Conservation (phyloP, 2,329 filamentous ascomycete species). For the Cordyceps sp. region DNA sequence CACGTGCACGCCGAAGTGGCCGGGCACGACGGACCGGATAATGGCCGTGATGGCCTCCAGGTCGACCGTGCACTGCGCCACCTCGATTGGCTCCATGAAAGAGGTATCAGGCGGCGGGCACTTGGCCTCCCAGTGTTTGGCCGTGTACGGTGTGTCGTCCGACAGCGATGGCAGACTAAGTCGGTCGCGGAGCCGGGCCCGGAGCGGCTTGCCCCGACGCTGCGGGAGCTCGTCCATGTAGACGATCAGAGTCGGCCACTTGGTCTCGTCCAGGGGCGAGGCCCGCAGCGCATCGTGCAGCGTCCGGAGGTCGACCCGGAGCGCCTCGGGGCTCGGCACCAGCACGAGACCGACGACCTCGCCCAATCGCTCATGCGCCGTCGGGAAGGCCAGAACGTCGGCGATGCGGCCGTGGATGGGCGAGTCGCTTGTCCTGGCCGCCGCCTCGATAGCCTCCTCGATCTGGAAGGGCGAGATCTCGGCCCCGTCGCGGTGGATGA, state of each 20-base stretch:
- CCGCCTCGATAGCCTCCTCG: constrained; percentile 29
- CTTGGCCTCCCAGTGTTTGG: constrained; percentile 26
- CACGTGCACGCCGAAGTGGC: constrained; percentile 17
- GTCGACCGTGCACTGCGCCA: constrained; percentile 14
- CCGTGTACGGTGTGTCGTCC: constrained; percentile 20
- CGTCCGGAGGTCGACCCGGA: constrained; percentile 26
- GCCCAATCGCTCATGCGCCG: constrained; percentile 28
- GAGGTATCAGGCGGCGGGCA: constrained; percentile 28
- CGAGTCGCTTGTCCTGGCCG: constrained; percentile 20
- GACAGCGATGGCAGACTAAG: constrained; percentile 22
- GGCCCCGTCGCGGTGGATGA: constrained; percentile 34
- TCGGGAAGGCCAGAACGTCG: constrained; percentile 30
- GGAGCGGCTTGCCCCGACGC: constrained; percentile 33
- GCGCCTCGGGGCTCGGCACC: constrained; percentile 22
- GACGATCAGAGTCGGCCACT: constrained; percentile 28
- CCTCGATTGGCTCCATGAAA: constrained; percentile 19
- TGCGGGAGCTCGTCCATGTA: constrained; percentile 34
- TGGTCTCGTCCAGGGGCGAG: constrained; percentile 26
- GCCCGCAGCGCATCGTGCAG: constrained; percentile 25
- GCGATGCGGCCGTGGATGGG: constrained; percentile 24
- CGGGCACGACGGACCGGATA: constrained; percentile 17
- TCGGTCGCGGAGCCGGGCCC: constrained; percentile 28
- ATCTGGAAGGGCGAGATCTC: constrained; percentile 35
- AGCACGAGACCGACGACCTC: constrained; percentile 34
- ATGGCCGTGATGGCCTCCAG: background rate